A percentile compares a stretch with the other conserved stretches of the same genome.
Evolutionary conservation across 441 rosid species (phyloP).

Genomic region (Pelargonium fulgidum): DNA sequence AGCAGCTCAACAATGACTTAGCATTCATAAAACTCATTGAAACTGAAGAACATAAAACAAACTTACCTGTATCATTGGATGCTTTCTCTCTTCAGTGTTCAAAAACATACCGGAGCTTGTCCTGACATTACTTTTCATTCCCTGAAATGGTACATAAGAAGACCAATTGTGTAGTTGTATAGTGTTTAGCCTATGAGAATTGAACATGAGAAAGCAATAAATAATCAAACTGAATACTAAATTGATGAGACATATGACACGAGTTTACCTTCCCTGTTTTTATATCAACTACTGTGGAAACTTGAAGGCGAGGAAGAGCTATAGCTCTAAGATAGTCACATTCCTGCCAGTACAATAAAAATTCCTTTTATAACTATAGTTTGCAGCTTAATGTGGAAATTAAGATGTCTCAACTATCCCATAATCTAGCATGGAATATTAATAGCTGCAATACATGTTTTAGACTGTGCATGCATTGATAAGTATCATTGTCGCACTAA

Average conservation of each 20-base stretch:
- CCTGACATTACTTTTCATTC: slow-evolving; percentile 81
- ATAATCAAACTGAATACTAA: not conserved
- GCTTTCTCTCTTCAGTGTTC: slow-evolving; percentile 49
- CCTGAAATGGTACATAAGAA: slow-evolving; percentile 35
- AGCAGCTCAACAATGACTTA: too few relatives aligned
- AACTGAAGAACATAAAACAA: not conserved
- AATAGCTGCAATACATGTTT: not conserved
- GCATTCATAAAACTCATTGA: too few relatives aligned
- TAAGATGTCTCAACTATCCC: too few relatives aligned
- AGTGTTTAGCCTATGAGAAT: not conserved
- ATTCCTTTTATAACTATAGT: slow-evolving; percentile 3
- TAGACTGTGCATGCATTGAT: not conserved
- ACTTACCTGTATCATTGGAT: slow-evolving; percentile 75
- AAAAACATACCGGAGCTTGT: slow-evolving; percentile 98
- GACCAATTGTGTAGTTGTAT: slow-evolving; percentile 11
- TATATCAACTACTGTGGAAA: slow-evolving; percentile 81
- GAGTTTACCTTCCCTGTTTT: slow-evolving; percentile 76
- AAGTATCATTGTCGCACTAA: not conserved
- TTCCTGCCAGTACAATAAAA: slow-evolving; percentile 46
- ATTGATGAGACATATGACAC: not conserved
- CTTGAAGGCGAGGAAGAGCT: slow-evolving; percentile 73
- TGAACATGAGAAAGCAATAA: not conserved
- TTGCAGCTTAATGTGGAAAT: not conserved
- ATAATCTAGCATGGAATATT: not conserved
- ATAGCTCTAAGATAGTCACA: slow-evolving; percentile 83